Evolutionary conservation across 768 basidiomycete species (phyloP).

Genomic region (Boletus rubropictus): DNA sequence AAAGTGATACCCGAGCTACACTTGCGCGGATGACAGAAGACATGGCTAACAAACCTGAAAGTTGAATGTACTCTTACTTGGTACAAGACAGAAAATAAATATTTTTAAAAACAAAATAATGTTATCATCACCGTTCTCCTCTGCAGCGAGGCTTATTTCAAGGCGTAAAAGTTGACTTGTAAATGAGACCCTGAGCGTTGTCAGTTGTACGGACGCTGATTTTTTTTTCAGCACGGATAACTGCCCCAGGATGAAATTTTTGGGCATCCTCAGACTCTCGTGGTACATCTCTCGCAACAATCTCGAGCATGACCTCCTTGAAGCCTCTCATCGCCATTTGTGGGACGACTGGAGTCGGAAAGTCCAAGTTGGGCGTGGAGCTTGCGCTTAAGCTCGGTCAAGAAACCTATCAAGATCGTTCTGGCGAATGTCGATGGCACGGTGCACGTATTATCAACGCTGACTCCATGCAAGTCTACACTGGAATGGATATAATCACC

Average conservation of each 20-base stretch:
- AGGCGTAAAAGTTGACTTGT: not conserved
- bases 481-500: conserved; percentile 86
- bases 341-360: conserved; percentile 94
- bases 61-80: not conserved
- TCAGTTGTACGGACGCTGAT: too few species aligned
- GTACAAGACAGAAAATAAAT: not conserved
- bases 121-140: not conserved
- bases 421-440: conserved; percentile 37
- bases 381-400: conserved; percentile 61
- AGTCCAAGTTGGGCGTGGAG: conserved; percentile 87
- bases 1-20: conserved; percentile 48
- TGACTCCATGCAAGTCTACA: conserved; percentile 96
- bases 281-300: not conserved
- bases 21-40: conserved; percentile 32
- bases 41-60: conserved; percentile 30
- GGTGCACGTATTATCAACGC: conserved; percentile 85
- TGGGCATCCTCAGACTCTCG: not conserved
- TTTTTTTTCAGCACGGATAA: too few species aligned
- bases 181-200: not conserved
- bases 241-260: too few species aligned
- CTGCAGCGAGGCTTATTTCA: not conserved
- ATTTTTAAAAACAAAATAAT: not conserved
- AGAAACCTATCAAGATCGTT: conserved; percentile 10
- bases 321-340: conserved; percentile 78
- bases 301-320: conserved; percentile 29